Conservation (phyloP, 2,329 filamentous ascomycete genomes). For the Herpotrichia juniperi region DNA sequence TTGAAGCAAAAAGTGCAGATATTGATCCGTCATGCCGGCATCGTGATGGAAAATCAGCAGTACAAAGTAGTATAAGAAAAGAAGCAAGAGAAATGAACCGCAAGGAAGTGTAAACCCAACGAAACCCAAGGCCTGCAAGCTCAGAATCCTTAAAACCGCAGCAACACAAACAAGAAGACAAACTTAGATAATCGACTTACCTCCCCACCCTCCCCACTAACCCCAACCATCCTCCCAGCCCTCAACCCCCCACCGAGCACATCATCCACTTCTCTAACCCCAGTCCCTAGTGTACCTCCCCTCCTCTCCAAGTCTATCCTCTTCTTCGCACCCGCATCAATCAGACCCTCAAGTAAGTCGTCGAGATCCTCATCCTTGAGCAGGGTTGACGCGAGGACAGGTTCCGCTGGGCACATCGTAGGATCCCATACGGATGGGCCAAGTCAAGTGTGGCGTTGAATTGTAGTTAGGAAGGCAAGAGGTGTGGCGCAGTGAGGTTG, state of each 20-base stretch:
- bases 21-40: no score
- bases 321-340: conserved; percentile 11
- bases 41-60: not conserved
- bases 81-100: not conserved
- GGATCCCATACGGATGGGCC: no score
- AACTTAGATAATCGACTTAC: conserved; percentile 25
- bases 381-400: conserved; percentile 23
- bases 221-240: conserved; percentile 40
- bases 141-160: no score
- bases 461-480: no score
- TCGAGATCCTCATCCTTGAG: conserved; percentile 26
- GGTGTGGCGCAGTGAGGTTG: no score
- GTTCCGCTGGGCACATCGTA: conserved; percentile 11
- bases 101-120: not conserved
- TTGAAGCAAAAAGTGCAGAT: no score
- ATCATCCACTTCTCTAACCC: conserved; percentile 41
- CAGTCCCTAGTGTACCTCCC: conserved; percentile 21
- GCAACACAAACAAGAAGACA: not conserved
- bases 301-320: not conserved
- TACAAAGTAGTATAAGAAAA: not conserved
- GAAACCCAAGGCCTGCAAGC: no score
- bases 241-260: conserved; percentile 46
- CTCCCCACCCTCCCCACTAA: conserved; percentile 38
- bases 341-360: conserved; percentile 6
- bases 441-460: no score